These are phyloP conservation scores for Phytophthora ramorum DNA, from an alignment of 352 stramenopile genomes.

Conservation along the genomic window DNA sequence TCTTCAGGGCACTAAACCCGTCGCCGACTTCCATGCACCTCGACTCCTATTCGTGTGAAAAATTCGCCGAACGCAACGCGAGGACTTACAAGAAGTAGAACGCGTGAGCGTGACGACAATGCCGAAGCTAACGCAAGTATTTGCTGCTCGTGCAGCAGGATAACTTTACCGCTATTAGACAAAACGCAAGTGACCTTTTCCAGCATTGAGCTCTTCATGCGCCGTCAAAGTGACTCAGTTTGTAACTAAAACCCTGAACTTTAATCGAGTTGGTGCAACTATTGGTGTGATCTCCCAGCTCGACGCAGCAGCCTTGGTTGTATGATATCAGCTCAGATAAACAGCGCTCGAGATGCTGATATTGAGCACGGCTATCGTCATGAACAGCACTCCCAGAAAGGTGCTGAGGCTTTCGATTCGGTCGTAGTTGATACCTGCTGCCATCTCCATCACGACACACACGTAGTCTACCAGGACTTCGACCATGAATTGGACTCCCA, in stretches of 20 bases:
- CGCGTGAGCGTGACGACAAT: background rate
- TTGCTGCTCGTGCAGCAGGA: no score
- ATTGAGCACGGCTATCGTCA: slow-evolving; percentile 39
- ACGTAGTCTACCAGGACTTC: slow-evolving; percentile 43
- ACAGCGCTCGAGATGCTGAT: slow-evolving; percentile 38
- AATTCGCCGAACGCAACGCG: background rate
- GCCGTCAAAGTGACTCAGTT: no score
- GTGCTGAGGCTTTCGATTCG: slow-evolving; percentile 29
- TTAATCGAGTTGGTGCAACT: no score
- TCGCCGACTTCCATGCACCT: background rate
- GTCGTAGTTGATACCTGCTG: slow-evolving; percentile 33
- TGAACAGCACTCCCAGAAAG: slow-evolving; percentile 36
- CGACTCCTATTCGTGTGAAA: background rate
- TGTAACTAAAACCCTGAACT: no score
- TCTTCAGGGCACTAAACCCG: background rate
- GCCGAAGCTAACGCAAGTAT: no score
- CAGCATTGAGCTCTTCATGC: no score
- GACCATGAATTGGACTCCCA: slow-evolving; percentile 28
- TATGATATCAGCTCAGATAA: slow-evolving; percentile 16
- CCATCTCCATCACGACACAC: slow-evolving; percentile 39
- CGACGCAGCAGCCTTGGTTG: no score
- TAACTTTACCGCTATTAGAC: no score
- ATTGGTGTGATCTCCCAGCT: no score
- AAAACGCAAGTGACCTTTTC: no score
- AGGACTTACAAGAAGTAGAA: background rate